Evolutionary conservation across 179 eudicot genomes (phyloP).

Genomic region (Patellifolia procumbens): DNA sequence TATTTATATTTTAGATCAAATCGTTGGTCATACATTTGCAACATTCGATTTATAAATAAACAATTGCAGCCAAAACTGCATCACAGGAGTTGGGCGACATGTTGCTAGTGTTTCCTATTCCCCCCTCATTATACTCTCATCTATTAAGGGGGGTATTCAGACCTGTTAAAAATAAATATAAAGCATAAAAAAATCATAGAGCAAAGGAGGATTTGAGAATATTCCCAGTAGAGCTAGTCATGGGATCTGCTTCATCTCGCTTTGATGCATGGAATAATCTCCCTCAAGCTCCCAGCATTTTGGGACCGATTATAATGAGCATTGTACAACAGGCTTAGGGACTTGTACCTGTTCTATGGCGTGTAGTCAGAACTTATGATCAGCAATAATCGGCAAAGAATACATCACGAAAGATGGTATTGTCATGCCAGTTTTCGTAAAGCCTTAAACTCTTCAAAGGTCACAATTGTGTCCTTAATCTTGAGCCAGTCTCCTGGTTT

Average conservation of each 20-base stretch:
- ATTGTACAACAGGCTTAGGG: slow-evolving; percentile 9
- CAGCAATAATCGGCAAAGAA: background rate
- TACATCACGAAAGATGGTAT: background rate
- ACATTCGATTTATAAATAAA: no score
- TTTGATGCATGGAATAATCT: background rate
- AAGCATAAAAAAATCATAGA: background rate
- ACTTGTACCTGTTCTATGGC: slow-evolving; percentile 12
- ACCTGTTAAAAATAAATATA: background rate
- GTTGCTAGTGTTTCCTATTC: no score
- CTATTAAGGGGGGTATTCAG: no score
- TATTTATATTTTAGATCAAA: no score
- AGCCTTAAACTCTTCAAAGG: slow-evolving; percentile 62
- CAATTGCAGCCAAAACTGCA: no score
- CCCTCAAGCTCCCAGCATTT: background rate
- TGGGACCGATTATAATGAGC: slow-evolving; percentile 2
- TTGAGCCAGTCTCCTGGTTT: slow-evolving; percentile 91
- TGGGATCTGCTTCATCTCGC: background rate
- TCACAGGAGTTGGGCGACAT: no score
- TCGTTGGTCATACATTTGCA: no score
- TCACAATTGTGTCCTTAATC: slow-evolving; percentile 55
- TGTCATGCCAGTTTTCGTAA: slow-evolving; percentile 41
- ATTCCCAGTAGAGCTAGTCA: background rate
- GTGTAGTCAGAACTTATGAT: background rate
- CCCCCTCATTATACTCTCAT: no score
- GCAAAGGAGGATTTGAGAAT: background rate